A percentile compares a stretch with the other conserved stretches of the same genome.
These are phyloP conservation scores for Exophiala lecanii-corni DNA, from an alignment of 2,329 filamentous ascomycete species.

Conservation along the genomic window DNA sequence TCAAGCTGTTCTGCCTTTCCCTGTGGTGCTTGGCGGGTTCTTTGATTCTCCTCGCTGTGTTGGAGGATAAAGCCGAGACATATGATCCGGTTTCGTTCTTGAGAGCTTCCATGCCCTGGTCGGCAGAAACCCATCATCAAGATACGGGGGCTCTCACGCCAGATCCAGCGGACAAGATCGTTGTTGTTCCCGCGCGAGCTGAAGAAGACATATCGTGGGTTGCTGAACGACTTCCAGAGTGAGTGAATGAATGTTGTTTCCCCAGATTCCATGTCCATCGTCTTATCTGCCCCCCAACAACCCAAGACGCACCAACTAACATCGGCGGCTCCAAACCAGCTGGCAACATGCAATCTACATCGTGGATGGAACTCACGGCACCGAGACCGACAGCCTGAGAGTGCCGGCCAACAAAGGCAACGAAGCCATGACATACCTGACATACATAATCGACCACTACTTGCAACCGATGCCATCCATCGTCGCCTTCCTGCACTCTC, in stretches of 20 bases:
- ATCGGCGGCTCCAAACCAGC: no score
- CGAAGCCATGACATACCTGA: conserved; percentile 45
- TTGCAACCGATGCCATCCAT: conserved; percentile 35
- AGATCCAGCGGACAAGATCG: conserved; percentile 33
- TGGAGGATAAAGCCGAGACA: conserved; percentile 9
- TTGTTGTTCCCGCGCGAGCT: conserved; percentile 42
- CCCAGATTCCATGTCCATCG: no score
- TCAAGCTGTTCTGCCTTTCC: no score
- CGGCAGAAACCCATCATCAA: background rate
- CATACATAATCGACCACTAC: conserved; percentile 45
- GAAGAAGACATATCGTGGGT: conserved; percentile 44
- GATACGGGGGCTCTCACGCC: conserved; percentile 1
- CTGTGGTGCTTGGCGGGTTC: no score
- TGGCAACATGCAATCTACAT: conserved; percentile 45
- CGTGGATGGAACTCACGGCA: conserved; percentile 8
- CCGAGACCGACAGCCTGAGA: conserved; percentile 29
- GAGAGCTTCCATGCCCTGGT: conserved; percentile 8
- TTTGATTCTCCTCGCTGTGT: conserved; percentile 2
- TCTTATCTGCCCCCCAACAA: no score
- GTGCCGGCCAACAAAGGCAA: conserved; percentile 42
- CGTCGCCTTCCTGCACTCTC: conserved; percentile 44
- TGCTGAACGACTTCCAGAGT: conserved; percentile 40
- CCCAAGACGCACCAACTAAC: no score
- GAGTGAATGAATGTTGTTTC: no score
- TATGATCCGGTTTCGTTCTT: conserved; percentile 3